These are phyloP conservation scores for Curvularia verruculosa DNA, from an alignment of 2,329 filamentous ascomycete species.

Conservation along the genomic window DNA sequence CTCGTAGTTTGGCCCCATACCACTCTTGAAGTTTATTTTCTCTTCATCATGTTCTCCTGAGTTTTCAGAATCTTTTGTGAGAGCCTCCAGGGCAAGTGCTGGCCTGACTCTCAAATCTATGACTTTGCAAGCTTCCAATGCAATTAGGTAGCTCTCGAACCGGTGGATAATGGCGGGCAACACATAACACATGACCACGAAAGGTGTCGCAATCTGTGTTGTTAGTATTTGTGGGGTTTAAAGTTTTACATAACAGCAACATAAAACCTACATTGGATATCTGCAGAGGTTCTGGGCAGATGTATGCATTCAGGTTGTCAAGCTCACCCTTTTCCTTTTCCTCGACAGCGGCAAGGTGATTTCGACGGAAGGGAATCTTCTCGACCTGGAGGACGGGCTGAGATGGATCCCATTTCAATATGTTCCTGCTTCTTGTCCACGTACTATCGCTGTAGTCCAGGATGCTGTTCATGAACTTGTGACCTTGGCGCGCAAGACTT, in stretches of 20 bases:
- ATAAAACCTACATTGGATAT: slow-evolving; percentile 72
- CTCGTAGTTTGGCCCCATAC: slow-evolving; percentile 96
- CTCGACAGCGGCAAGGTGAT: slow-evolving; percentile 71
- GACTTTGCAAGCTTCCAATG: slow-evolving; percentile 72
- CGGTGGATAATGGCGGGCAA: slow-evolving; percentile 86
- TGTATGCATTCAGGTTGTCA: slow-evolving; percentile 61
- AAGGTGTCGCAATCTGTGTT: slow-evolving; percentile 66
- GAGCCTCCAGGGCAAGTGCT: slow-evolving; percentile 78
- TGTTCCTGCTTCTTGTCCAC: slow-evolving; percentile 64
- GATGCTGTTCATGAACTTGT: slow-evolving; percentile 62
- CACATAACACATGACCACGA: slow-evolving; percentile 75
- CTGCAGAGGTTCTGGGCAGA: slow-evolving; percentile 77
- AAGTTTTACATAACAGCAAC: not conserved
- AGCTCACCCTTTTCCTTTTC: slow-evolving; percentile 60
- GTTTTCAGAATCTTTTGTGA: slow-evolving; percentile 92
- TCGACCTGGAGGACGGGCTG: slow-evolving; percentile 84
- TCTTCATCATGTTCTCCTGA: slow-evolving; percentile 72
- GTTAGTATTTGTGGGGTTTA: slow-evolving; percentile 18
- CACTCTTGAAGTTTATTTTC: slow-evolving; percentile 75
- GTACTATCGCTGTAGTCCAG: slow-evolving; percentile 84
- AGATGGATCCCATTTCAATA: slow-evolving; percentile 61
- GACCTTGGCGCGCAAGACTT: slow-evolving; percentile 52
- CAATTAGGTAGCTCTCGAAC: slow-evolving; percentile 80
- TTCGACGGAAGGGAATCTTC: slow-evolving; percentile 76
- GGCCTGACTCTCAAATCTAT: slow-evolving; percentile 70